These are phyloP conservation scores for Toxoplasma gondii DNA, from an alignment of 169 alveolate genomes.

Conservation along the genomic window DNA sequence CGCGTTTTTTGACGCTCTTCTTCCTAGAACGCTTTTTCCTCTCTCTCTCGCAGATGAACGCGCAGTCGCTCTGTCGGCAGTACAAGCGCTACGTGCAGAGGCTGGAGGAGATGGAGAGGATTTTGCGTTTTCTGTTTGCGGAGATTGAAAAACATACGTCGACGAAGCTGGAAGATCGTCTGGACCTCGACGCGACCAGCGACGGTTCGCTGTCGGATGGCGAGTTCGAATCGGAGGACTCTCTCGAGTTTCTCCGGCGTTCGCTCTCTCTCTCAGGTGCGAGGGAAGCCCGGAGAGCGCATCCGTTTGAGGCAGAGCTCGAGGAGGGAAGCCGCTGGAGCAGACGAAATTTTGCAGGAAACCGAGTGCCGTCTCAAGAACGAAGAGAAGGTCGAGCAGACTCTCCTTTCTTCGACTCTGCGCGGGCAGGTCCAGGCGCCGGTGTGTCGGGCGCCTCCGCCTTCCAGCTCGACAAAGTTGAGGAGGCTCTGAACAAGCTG, in stretches of 20 bases:
- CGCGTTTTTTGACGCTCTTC: neutral
- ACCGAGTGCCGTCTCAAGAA: neutral
- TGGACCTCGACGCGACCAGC: neutral
- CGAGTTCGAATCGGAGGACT: neutral
- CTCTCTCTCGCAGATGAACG: slow-evolving; percentile 68
- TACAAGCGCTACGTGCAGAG: slow-evolving; percentile 91
- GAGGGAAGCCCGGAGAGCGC: too few species aligned
- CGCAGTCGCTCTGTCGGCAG: slow-evolving; percentile 86
- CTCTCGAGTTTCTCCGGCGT: neutral
- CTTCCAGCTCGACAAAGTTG: slow-evolving; percentile 75
- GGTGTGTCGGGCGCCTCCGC: neutral
- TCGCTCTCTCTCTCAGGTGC: too few species aligned
- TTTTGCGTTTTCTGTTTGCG: slow-evolving; percentile 43
- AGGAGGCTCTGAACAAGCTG: slow-evolving; percentile 79
- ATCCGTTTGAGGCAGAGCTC: neutral
- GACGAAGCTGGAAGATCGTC: neutral
- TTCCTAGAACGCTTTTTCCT: neutral
- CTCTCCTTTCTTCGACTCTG: neutral
- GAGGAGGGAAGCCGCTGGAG: neutral
- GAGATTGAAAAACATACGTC: slow-evolving; percentile 65
- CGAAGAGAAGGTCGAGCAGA: neutral
- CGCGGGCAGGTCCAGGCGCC: neutral
- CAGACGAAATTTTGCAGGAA: neutral
- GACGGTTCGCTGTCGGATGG: neutral
- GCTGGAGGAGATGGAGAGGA: slow-evolving; percentile 89